Conservation (phyloP, 495 filamentous ascomycete species). For the Symbiotaphrina buchneri region DNA sequence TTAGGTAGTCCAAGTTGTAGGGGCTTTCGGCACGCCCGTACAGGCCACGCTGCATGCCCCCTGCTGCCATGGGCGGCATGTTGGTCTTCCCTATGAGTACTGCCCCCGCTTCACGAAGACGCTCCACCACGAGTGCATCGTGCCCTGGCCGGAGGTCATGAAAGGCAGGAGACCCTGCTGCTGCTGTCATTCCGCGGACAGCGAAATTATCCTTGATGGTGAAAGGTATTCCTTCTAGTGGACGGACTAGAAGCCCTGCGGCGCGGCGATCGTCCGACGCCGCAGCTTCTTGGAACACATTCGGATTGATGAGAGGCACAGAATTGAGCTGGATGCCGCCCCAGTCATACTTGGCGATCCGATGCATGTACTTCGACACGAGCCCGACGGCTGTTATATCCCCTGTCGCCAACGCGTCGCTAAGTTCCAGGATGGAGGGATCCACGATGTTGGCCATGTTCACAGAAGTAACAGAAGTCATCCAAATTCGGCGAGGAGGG, state of each 20-base stretch:
- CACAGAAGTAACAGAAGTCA: too few species aligned
- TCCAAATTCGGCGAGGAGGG: too few species aligned
- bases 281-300: constrained; percentile 13
- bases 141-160: constrained; percentile 7
- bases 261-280: constrained; percentile 12
- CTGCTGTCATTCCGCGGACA: constrained; percentile 12
- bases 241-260: constrained; percentile 4
- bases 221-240: constrained; percentile 13
- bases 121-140: constrained; percentile 11
- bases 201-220: constrained; percentile 16
- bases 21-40: constrained; percentile 14
- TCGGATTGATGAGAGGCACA: constrained; percentile 11
- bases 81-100: constrained; percentile 15
- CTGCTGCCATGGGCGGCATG: constrained; percentile 15
- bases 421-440: constrained; percentile 9
- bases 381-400: constrained; percentile 10
- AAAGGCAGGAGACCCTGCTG: constrained; percentile 14
- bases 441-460: too few species aligned
- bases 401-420: constrained; percentile 6
- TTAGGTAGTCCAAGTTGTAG: constrained; percentile 13
- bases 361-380: constrained; percentile 8
- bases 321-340: constrained; percentile 10
- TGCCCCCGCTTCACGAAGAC: constrained; percentile 11
- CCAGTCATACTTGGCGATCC: constrained; percentile 10
- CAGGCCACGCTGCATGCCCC: constrained; percentile 14